Conservation (phyloP, 1,139 yeast genomes). For the Protomyces macrosporus region DNA sequence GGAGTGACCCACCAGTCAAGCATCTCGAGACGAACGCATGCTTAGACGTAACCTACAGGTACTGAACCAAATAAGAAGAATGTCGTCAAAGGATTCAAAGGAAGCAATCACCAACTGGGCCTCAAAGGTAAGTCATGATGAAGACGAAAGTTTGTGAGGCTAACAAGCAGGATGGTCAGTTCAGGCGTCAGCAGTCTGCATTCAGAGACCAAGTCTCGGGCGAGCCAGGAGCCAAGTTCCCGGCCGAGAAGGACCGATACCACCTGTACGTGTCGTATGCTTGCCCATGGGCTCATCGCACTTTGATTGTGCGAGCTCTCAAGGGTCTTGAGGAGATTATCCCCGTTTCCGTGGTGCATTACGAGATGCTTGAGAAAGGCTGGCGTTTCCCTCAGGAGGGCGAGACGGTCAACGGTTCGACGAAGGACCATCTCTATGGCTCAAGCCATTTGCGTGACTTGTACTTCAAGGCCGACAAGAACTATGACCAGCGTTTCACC, state of each 20-base stretch:
- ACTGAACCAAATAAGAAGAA: no score
- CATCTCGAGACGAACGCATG: no score
- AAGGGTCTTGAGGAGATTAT: constrained; percentile 63
- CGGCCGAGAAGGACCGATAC: constrained; percentile 74
- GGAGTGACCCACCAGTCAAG: no score
- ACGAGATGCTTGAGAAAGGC: constrained; percentile 29
- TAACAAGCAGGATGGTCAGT: constrained; percentile 34
- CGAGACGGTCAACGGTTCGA: constrained; percentile 52
- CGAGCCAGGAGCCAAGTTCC: constrained; percentile 56
- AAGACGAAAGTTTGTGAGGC: no score
- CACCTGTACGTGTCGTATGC: constrained; percentile 83
- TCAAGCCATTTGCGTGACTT: constrained; percentile 59
- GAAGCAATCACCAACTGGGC: constrained; percentile 1
- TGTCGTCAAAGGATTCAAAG: background rate
- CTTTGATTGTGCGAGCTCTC: constrained; percentile 66
- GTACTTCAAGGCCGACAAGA: constrained; percentile 68
- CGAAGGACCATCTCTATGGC: constrained; percentile 64
- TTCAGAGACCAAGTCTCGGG: constrained; percentile 55
- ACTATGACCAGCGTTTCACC: constrained; percentile 75
- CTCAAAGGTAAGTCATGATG: background rate
- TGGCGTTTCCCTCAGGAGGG: constrained; percentile 64
- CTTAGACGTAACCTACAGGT: no score
- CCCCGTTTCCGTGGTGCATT: constrained; percentile 33
- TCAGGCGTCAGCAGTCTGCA: constrained; percentile 37
- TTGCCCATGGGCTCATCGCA: constrained; percentile 95